These are phyloP conservation scores for Austropuccinia psidii DNA, from an alignment of 1,284 basidiomycete genomes.

Conservation along the genomic window DNA sequence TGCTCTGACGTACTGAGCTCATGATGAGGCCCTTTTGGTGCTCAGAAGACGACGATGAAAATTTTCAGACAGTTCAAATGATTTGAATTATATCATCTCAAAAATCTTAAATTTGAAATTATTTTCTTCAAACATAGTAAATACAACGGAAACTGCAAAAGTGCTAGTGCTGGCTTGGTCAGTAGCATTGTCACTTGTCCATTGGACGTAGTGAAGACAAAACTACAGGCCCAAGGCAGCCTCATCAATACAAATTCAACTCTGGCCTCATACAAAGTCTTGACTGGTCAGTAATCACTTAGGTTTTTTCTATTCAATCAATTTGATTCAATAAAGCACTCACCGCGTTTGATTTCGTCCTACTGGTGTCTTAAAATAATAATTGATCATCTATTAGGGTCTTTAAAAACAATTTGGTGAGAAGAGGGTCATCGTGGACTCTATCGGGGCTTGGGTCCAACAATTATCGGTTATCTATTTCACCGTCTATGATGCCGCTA, in stretches of 20 bases:
- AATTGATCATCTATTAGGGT: too few species aligned
- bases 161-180: slow-evolving; percentile 66
- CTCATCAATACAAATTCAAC: background rate
- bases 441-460: slow-evolving; percentile 90
- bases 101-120: too few species aligned
- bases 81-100: too few species aligned
- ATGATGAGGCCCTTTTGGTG: too few species aligned
- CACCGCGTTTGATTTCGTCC: background rate
- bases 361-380: too few species aligned
- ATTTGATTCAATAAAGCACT: background rate
- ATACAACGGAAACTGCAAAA: too few species aligned
- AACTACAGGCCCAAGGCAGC: slow-evolving; percentile 73
- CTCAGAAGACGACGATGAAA: too few species aligned
- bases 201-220: slow-evolving; percentile 94
- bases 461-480: slow-evolving; percentile 90
- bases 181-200: slow-evolving; percentile 93
- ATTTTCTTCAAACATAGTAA: too few species aligned
- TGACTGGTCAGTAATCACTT: slow-evolving; percentile 39
- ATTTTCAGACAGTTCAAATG: too few species aligned
- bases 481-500: slow-evolving; percentile 90
- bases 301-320: slow-evolving; percentile 7
- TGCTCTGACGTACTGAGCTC: too few species aligned
- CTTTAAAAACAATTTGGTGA: slow-evolving; percentile 61
- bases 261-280: slow-evolving; percentile 36
- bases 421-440: slow-evolving; percentile 74